These are phyloP conservation scores for Alternaria solani DNA, from an alignment of 2,329 filamentous ascomycete genomes.

Conservation along the genomic window DNA sequence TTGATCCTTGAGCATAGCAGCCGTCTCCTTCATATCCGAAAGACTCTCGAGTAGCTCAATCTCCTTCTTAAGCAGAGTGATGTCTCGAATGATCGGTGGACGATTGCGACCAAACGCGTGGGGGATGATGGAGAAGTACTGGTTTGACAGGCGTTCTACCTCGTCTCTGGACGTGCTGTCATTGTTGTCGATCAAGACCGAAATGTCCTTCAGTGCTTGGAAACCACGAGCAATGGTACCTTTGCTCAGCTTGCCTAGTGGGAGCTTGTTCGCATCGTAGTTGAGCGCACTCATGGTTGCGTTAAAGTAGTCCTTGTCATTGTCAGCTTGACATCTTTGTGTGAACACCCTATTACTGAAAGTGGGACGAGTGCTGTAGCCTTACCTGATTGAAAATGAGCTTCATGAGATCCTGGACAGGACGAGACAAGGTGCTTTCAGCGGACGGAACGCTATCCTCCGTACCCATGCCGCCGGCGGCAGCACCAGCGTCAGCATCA, in stretches of 20 bases:
- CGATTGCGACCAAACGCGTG: constrained; percentile 79
- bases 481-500: constrained; percentile 15
- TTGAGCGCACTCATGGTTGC: constrained; percentile 71
- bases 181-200: constrained; percentile 68
- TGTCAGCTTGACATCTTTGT: neutral
- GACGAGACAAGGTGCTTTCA: constrained; percentile 64
- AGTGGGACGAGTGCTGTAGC: neutral
- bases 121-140: constrained; percentile 83
- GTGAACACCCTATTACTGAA: neutral
- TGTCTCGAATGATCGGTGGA: constrained; percentile 71
- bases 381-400: constrained; percentile 78
- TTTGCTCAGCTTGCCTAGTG: constrained; percentile 84
- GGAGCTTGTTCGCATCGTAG: constrained; percentile 78
- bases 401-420: constrained; percentile 74
- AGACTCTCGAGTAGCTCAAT: constrained; percentile 81
- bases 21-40: constrained; percentile 84
- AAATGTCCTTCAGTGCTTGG: constrained; percentile 77
- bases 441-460: constrained; percentile 37
- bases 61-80: constrained; percentile 72
- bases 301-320: constrained; percentile 65
- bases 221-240: constrained; percentile 78
- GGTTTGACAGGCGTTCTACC: constrained; percentile 73
- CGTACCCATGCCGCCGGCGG: constrained; percentile 14
- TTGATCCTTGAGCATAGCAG: constrained; percentile 76
- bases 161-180: constrained; percentile 58